Evolutionary conservation across 306 rosid species (phyloP).

Genomic region (Cajanus cajan): DNA sequence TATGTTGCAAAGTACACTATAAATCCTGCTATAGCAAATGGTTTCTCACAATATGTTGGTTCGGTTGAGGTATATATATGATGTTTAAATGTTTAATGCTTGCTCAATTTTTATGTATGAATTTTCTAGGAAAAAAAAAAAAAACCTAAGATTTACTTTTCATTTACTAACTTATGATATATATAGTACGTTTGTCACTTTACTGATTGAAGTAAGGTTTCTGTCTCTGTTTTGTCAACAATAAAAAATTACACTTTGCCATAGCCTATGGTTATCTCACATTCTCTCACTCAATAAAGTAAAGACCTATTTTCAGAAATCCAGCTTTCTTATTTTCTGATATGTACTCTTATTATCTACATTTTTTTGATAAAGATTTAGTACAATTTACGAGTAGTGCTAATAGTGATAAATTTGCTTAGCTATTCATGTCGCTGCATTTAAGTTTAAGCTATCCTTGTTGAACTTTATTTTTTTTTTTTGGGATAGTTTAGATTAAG

Average conservation of each 20-base stretch:
- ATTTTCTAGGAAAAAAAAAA: background rate
- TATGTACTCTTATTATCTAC: background rate
- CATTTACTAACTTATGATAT: background rate
- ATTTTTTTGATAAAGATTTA: background rate
- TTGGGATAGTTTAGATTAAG: background rate
- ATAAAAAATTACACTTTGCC: background rate
- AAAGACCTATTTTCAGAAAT: background rate
- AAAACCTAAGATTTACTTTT: background rate
- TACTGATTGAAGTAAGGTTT: background rate
- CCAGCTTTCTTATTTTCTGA: background rate
- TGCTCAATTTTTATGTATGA: background rate
- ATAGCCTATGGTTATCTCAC: background rate
- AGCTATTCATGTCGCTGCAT: background rate
- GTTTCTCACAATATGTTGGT: constrained; percentile 58
- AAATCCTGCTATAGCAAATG: constrained; percentile 79
- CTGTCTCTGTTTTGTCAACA: background rate
- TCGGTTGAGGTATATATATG: constrained; percentile 59
- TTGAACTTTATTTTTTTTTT: background rate
- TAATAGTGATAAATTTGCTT: background rate
- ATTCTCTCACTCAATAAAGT: background rate
- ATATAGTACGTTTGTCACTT: background rate
- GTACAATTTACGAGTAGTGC: background rate
- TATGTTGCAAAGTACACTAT: constrained; percentile 68
- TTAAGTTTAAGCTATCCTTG: background rate
- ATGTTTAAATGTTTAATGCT: background rate